Evolutionary conservation across 257 asterid species (phyloP).

Genomic region (Coffea eugenioides): DNA sequence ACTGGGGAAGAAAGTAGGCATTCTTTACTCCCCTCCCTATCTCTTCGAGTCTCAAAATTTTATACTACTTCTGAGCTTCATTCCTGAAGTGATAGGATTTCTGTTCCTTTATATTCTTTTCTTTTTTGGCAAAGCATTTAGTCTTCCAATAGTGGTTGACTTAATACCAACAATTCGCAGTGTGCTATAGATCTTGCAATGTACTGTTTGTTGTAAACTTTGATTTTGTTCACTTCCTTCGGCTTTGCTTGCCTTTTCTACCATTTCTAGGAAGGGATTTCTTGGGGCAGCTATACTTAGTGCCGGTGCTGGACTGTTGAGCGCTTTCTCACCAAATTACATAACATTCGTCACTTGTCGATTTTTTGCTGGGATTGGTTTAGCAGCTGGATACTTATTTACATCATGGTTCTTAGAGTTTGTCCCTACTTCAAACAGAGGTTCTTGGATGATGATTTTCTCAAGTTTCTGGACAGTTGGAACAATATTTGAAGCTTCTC

Average conservation of each 20-base stretch:
- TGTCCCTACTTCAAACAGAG: slow-evolving; percentile 72
- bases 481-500: slow-evolving; percentile 65
- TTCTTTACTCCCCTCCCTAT: slow-evolving; percentile 8
- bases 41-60: slow-evolving; percentile 1
- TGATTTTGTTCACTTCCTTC: slow-evolving; percentile 16
- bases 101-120: neutral
- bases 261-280: slow-evolving; percentile 57
- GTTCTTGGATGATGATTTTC: slow-evolving; percentile 72
- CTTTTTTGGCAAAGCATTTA: neutral
- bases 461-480: slow-evolving; percentile 80
- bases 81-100: neutral
- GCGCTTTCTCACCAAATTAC: slow-evolving; percentile 66
- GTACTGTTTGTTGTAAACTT: slow-evolving; percentile 1
- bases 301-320: slow-evolving; percentile 58
- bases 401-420: slow-evolving; percentile 79
- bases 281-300: slow-evolving; percentile 51
- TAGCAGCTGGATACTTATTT: slow-evolving; percentile 74
- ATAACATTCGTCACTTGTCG: slow-evolving; percentile 24
- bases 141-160: neutral
- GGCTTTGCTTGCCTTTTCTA: slow-evolving; percentile 2
- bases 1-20: slow-evolving; percentile 63
- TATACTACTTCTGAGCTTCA: slow-evolving; percentile 6
- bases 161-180: neutral
- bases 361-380: slow-evolving; percentile 68
- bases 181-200: neutral